phyloP scores from a whole-genome alignment of 495 filamentous ascomycete genomes.

The Hypoxylon subgilvum region DNA sequence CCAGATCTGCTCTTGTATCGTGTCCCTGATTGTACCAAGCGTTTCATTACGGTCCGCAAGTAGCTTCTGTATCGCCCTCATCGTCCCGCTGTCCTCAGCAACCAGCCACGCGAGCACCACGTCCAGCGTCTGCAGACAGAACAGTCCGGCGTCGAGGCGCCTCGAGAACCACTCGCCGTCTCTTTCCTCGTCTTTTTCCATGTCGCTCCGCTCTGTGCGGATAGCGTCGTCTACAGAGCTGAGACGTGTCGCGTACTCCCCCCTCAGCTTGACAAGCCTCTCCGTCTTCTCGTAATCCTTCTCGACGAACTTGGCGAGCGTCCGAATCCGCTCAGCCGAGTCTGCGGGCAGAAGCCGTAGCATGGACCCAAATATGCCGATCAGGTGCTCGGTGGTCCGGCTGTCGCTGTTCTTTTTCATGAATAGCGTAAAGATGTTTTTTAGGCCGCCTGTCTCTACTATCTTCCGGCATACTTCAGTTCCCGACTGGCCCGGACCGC shows the following conservation, averaged over 20 bases:
- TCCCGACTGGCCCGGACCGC: constrained; percentile 64
- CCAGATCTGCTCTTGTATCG: constrained; percentile 72
- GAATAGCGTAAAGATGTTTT: constrained; percentile 83
- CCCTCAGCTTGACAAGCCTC: constrained; percentile 71
- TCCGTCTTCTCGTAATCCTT: constrained; percentile 86
- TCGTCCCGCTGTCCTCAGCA: constrained; percentile 86
- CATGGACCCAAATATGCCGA: constrained; percentile 87
- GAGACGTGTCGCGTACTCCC: constrained; percentile 72
- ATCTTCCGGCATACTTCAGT: constrained; percentile 70
- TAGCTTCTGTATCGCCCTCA: constrained; percentile 64
- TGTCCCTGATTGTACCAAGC: constrained; percentile 64
- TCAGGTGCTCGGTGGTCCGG: constrained; percentile 77
- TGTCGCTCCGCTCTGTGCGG: constrained; percentile 54
- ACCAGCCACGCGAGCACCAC: constrained; percentile 89
- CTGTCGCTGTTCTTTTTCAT: constrained; percentile 83
- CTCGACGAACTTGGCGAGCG: constrained; percentile 93
- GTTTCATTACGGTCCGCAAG: constrained; percentile 72
- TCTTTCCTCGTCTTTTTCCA: constrained; percentile 68
- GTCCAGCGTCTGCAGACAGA: constrained; percentile 84
- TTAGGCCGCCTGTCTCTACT: constrained; percentile 84
- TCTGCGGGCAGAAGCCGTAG: constrained; percentile 79
- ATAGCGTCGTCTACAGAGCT: constrained; percentile 71
- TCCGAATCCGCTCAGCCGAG: constrained; percentile 78
- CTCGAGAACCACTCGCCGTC: constrained; percentile 72
- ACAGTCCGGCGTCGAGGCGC: constrained; percentile 86